Evolutionary conservation across 169 alveolate species (phyloP).

Genomic region (Eimeria brunetti): DNA sequence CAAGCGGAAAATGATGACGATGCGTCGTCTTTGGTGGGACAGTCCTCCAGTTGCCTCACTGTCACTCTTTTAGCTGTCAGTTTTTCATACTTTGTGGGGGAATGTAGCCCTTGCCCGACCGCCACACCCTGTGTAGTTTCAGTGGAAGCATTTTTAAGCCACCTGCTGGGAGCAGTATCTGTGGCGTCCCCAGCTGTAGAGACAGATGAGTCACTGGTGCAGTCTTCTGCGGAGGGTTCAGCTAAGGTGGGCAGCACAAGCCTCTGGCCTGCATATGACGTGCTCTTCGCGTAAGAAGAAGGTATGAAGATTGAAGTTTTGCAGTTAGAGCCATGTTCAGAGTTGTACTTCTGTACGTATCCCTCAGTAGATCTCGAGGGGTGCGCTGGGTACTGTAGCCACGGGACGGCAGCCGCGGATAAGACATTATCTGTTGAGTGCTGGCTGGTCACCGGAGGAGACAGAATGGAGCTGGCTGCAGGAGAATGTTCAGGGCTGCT

Average conservation of each 20-base stretch:
- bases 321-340: neutral
- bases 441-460: constrained; percentile 12
- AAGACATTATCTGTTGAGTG: constrained; percentile 9
- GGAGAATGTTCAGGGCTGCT: constrained; percentile 69
- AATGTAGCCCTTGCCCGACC: neutral
- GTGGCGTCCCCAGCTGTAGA: constrained; percentile 20
- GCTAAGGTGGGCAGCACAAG: constrained; percentile 36
- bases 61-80: neutral
- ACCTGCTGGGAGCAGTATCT: constrained; percentile 7
- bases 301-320: neutral
- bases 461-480: constrained; percentile 27
- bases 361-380: constrained; percentile 13
- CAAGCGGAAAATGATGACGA: neutral
- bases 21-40: neutral
- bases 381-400: neutral
- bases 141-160: constrained; percentile 2
- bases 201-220: constrained; percentile 59
- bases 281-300: neutral
- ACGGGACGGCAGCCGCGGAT: neutral
- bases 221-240: constrained; percentile 41
- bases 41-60: neutral
- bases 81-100: neutral
- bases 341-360: neutral
- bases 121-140: neutral
- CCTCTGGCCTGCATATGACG: neutral